These are phyloP conservation scores for Penicillium sp. DNA, from an alignment of 2,329 filamentous ascomycete species.

Conservation along the genomic window DNA sequence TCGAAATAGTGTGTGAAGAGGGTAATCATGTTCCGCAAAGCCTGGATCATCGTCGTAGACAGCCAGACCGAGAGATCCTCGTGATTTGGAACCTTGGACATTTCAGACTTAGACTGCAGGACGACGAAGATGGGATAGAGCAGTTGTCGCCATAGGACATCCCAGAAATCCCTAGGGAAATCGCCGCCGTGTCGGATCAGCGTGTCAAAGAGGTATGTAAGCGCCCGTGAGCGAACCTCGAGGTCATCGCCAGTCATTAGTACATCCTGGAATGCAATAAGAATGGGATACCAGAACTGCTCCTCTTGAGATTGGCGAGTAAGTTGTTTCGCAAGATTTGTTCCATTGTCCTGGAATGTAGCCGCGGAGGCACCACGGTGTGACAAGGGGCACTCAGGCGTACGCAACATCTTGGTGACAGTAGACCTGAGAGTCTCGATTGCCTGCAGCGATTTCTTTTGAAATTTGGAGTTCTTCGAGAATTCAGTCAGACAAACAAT, in stretches of 20 bases:
- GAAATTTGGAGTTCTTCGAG: constrained; percentile 96
- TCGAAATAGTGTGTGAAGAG: constrained; percentile 99
- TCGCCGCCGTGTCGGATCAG: constrained; percentile 84
- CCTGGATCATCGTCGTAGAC: constrained; percentile 98
- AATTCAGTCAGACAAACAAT: constrained; percentile 97
- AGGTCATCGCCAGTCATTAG: constrained; percentile 98
- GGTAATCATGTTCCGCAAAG: constrained; percentile 95
- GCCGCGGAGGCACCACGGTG: constrained; percentile 51
- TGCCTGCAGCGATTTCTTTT: constrained; percentile 95
- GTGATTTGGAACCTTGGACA: constrained; percentile 90
- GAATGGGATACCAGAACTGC: constrained; percentile 96
- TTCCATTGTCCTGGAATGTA: constrained; percentile 44
- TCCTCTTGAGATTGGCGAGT: constrained; percentile 87
- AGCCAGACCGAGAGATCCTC: constrained; percentile 98
- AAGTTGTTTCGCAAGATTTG: constrained; percentile 58
- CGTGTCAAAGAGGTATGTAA: constrained; percentile 96
- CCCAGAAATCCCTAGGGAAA: constrained; percentile 95
- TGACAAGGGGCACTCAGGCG: constrained; percentile 89
- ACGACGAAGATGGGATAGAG: constrained; percentile 99
- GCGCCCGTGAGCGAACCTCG: constrained; percentile 79
- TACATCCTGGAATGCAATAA: constrained; percentile 98
- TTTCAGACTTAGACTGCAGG: constrained; percentile 89
- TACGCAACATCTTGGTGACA: constrained; percentile 90
- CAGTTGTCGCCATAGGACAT: constrained; percentile 94
- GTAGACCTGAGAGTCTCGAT: constrained; percentile 93